These are phyloP conservation scores for Boletus rubescentipes DNA, from an alignment of 768 basidiomycete genomes.

Conservation along the genomic window DNA sequence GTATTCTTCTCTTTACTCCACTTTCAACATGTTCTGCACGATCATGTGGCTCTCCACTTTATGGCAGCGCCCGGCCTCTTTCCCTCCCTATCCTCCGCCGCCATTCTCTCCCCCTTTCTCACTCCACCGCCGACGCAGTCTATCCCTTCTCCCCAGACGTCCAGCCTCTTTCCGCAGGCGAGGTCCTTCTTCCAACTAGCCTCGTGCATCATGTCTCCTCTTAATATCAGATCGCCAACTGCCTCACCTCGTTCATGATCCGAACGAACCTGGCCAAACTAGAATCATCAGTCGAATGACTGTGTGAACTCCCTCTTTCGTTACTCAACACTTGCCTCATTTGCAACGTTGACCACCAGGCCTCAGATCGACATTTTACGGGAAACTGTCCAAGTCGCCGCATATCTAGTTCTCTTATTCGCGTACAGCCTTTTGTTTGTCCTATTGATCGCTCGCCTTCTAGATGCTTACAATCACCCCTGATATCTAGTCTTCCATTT, in stretches of 20 bases:
- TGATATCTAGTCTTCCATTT: constrained; percentile 34
- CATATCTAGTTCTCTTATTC: constrained; percentile 6
- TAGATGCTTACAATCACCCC: constrained; percentile 20
- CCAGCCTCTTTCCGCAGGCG: not conserved
- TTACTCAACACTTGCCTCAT: constrained; percentile 16
- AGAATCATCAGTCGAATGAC: constrained; percentile 22
- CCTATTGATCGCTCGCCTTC: constrained; percentile 20
- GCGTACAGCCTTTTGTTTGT: constrained; percentile 27
- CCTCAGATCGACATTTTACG: constrained; percentile 12
- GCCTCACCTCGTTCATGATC: constrained; percentile 34
- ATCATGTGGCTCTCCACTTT: constrained; percentile 21
- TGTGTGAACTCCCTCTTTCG: constrained; percentile 21
- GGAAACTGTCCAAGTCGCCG: constrained; percentile 18
- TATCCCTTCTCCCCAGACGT: not conserved
- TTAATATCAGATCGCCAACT: constrained; percentile 34
- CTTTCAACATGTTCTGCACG: constrained; percentile 29
- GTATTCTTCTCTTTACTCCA: constrained; percentile 29
- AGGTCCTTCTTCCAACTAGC: constrained; percentile 12
- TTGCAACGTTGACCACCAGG: constrained; percentile 2
- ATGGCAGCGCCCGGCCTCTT: constrained; percentile 21
- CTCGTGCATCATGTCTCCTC: constrained; percentile 30
- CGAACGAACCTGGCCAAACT: constrained; percentile 17
- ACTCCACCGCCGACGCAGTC: constrained; percentile 6
- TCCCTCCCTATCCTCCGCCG: constrained; percentile 12
- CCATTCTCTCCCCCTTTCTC: constrained; percentile 13